A percentile compares a stretch with the other conserved stretches of the same genome.
Evolutionary conservation across 2,329 filamentous ascomycete species (phyloP).

Genomic region (Colletotrichum musicola): DNA sequence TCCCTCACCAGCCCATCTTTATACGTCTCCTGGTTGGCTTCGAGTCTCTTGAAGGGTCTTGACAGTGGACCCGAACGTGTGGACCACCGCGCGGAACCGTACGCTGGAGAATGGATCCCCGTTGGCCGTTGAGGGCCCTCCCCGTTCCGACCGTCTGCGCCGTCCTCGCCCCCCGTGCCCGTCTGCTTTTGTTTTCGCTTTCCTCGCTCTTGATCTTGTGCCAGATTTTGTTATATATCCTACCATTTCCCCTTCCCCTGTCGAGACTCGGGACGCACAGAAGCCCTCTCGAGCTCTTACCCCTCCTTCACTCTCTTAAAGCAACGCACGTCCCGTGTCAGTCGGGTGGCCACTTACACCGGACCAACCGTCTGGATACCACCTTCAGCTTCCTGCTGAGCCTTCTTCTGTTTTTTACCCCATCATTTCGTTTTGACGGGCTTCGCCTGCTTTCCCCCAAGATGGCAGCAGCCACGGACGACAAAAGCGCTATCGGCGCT

Average conservation of each 20-base stretch:
- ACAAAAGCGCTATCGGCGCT: neutral
- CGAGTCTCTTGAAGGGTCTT: slow-evolving; percentile 5
- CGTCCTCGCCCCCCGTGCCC: neutral
- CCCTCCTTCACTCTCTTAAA: neutral
- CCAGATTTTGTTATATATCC: neutral
- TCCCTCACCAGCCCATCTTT: neutral
- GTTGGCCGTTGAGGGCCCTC: slow-evolving; percentile 19
- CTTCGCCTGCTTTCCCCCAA: neutral
- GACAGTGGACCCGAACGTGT: slow-evolving; percentile 3
- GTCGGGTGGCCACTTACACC: neutral
- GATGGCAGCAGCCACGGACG: slow-evolving; percentile 1
- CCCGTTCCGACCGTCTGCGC: slow-evolving; percentile 17
- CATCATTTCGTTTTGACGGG: neutral
- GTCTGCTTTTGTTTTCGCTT: neutral
- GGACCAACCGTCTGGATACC: neutral
- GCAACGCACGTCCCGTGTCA: neutral
- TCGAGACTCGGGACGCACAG: neutral
- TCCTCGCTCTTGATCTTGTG: neutral
- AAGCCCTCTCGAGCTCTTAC: neutral
- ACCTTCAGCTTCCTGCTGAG: neutral
- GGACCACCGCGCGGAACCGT: slow-evolving; percentile 19
- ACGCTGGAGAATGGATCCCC: slow-evolving; percentile 13
- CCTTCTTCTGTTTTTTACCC: neutral
- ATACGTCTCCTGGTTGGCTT: neutral
- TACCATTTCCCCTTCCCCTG: neutral